Evolutionary conservation across 2,329 filamentous ascomycete species (phyloP).

Genomic region (Ophiosphaerella narmari): DNA sequence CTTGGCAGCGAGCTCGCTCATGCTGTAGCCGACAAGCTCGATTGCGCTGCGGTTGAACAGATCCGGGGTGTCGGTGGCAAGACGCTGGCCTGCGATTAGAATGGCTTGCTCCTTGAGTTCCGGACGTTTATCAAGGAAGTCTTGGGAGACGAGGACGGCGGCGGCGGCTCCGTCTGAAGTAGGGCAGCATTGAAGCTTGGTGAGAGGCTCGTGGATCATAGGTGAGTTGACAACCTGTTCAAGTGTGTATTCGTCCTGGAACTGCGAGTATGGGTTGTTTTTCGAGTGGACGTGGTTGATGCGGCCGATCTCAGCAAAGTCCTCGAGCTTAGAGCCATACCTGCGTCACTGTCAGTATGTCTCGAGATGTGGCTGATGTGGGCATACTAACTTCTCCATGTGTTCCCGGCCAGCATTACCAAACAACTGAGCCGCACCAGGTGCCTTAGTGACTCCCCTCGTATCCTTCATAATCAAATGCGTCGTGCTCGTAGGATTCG

Average conservation of each 20-base stretch:
- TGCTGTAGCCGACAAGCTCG: conserved; percentile 86
- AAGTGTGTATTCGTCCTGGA: conserved; percentile 86
- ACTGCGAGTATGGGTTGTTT: conserved; percentile 97
- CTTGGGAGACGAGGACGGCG: conserved; percentile 84
- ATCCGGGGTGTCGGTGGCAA: conserved; percentile 81
- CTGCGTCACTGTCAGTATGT: conserved; percentile 49
- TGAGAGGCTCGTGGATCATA: conserved; percentile 83
- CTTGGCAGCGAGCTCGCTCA: conserved; percentile 73
- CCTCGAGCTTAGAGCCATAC: conserved; percentile 78
- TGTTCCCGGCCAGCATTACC: conserved; percentile 93
- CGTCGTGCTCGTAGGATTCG: conserved; percentile 75
- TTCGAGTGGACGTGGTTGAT: conserved; percentile 91
- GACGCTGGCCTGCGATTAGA: conserved; percentile 81
- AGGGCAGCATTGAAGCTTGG: conserved; percentile 98
- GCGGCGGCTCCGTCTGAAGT: conserved; percentile 92
- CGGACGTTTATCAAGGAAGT: conserved; percentile 83
- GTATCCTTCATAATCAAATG: conserved; percentile 81
- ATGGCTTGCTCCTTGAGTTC: conserved; percentile 83
- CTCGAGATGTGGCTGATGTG: neutral
- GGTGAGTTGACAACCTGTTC: conserved; percentile 78
- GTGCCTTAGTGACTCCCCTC: conserved; percentile 78
- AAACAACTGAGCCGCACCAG: conserved; percentile 89
- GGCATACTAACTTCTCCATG: conserved; percentile 75
- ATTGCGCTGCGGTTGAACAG: conserved; percentile 82
- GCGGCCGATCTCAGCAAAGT: conserved; percentile 93